Base-by-base conservation (phyloP, 78 protist genomes). In the Diacronema lutheri region DNA sequence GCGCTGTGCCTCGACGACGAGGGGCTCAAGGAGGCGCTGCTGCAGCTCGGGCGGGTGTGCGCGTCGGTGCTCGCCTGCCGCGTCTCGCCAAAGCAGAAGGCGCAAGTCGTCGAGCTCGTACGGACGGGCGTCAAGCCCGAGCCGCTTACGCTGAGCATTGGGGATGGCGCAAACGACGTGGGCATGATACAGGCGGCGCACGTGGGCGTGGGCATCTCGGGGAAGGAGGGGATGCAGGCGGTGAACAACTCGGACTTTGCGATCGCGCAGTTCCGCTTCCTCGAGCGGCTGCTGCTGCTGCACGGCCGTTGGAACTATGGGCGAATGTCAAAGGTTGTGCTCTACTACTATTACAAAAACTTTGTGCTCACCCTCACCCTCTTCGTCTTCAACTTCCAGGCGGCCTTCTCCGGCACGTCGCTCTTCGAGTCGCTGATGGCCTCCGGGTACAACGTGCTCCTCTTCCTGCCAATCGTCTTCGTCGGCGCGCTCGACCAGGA, bases 121-220 rank as follows among this genome's bases (percentile, higher is more conserved):
- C 58, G 44, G 20, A 38, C 16, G 20, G 58, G 81, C 38, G 46
- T 64, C 74, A 3, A 7, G 66, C 66, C 72, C 19, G 85, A 29
- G 85, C 77, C 65, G 79, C 88, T 91, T 38, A 95, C 97, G 55
- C 92, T 97, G 80, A 90, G 97, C 44, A 96, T 97, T 65, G 99
- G 99, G 73, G 99, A 97, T 77, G 99, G 99, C 37, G 98, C 97
- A 57, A 95, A 95, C 73, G 97, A 95, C 84, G 96, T 95, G 12
- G 50, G 82, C 13, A 84, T 84, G 88, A 61, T 84, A 14, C 89
- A 90, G 58, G 25, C 25, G 33, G 90, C 92, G 2, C 81, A 86
- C 50, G 50, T 91, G 31, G 92, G 94, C 41, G 58, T 90, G 16
- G 94, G 94, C n/a, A 90, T 92, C 37, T 10, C 16, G 23, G 94